These are phyloP conservation scores for Ganoderma leucocontextum DNA, from an alignment of 1,284 basidiomycete species.

Conservation along the genomic window DNA sequence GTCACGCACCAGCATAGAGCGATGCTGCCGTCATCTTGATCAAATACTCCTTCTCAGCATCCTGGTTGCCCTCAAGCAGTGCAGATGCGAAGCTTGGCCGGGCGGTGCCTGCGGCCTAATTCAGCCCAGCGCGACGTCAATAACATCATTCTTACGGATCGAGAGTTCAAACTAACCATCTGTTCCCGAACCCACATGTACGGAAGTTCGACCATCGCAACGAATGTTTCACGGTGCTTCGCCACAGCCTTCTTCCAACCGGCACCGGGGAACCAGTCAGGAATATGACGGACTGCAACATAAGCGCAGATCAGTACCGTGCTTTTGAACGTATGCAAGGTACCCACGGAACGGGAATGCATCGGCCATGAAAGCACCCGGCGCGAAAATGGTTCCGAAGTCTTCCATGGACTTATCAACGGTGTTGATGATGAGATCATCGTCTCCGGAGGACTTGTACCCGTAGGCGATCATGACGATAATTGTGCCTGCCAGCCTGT, in stretches of 20 bases:
- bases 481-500: constrained; percentile 43
- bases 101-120: constrained; percentile 40
- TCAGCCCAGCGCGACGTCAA: neutral
- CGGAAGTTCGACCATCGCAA: constrained; percentile 34
- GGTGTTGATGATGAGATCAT: constrained; percentile 42
- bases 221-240: constrained; percentile 32
- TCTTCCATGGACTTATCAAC: constrained; percentile 42
- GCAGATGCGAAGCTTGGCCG: constrained; percentile 38
- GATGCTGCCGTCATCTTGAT: constrained; percentile 41
- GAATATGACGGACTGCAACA: constrained; percentile 30
- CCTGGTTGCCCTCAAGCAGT: constrained; percentile 31
- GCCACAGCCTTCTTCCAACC: constrained; percentile 35
- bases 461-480: constrained; percentile 47
- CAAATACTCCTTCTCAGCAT: constrained; percentile 36
- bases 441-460: constrained; percentile 41
- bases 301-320: constrained; percentile 18
- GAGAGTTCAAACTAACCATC: constrained; percentile 28
- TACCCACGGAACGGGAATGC: constrained; percentile 40
- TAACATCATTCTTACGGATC: neutral
- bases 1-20: constrained; percentile 38
- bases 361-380: constrained; percentile 44
- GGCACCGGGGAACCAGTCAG: constrained; percentile 43
- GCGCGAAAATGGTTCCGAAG: constrained; percentile 38
- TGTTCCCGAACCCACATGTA: constrained; percentile 36
- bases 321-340: neutral